phyloP scores from a whole-genome alignment of 2,329 filamentous ascomycete genomes.

The Diaporthe australafricana region DNA sequence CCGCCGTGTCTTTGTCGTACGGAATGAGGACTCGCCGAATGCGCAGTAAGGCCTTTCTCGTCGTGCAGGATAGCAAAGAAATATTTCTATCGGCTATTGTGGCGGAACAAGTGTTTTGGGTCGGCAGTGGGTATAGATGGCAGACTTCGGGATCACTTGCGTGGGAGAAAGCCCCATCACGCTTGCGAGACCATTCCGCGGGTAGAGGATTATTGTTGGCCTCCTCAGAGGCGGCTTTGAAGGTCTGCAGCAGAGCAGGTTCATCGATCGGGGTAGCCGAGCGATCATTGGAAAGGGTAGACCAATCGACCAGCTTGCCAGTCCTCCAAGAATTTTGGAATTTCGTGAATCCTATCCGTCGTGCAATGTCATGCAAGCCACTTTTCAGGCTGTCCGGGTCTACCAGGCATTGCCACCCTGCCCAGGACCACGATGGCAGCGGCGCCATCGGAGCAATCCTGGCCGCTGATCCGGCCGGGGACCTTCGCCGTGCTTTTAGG shows the following conservation, averaged over 20 bases:
- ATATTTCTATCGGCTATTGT: background rate
- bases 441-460: background rate
- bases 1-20: too few species aligned
- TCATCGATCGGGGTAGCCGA: background rate
- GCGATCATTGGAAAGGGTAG: background rate
- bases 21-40: background rate
- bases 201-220: background rate
- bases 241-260: background rate
- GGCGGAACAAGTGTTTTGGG: background rate
- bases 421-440: conserved; percentile 17
- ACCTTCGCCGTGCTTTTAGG: background rate
- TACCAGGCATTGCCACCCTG: conserved; percentile 5
- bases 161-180: background rate
- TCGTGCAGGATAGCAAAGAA: background rate
- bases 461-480: background rate
- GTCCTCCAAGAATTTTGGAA: background rate
- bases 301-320: background rate
- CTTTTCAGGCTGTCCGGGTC: conserved; percentile 4
- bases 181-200: background rate
- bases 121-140: background rate
- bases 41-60: background rate
- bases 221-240: background rate
- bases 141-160: background rate
- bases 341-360: rapidly evolving
- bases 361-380: background rate